These are phyloP conservation scores for Coemansia sp. DNA, from an alignment of 192 early-diverging fungal genomes.

Conservation along the genomic window DNA sequence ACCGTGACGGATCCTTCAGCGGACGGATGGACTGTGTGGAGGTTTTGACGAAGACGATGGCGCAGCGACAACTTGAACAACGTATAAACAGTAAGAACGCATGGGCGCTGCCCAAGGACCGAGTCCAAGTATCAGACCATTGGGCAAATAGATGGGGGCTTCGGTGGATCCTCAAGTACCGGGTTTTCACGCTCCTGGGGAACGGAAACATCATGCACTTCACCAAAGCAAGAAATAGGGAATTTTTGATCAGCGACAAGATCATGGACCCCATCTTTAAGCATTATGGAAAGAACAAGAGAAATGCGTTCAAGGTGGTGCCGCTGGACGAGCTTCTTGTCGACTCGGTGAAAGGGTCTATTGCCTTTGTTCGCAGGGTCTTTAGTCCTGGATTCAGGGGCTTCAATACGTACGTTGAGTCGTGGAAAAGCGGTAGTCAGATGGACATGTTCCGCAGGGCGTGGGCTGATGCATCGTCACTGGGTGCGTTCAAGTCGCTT, in stretches of 20 bases:
- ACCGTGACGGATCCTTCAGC: background rate
- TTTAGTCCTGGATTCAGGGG: conserved; percentile 11
- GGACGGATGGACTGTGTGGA: conserved; percentile 20
- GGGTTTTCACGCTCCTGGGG: conserved; percentile 13
- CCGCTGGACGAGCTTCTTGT: conserved; percentile 18
- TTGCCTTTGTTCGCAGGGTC: conserved; percentile 1
- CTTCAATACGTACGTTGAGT: conserved; percentile 17
- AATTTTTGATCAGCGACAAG: background rate
- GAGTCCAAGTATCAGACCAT: background rate
- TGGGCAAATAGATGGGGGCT: conserved; percentile 27
- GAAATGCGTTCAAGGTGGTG: conserved; percentile 1
- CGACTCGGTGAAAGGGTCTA: background rate
- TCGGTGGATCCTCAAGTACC: conserved; percentile 17
- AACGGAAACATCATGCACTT: conserved; percentile 5
- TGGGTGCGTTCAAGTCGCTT: conserved; percentile 10
- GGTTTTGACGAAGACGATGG: background rate
- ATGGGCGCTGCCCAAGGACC: background rate
- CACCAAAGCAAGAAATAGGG: background rate
- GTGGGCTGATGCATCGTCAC: conserved; percentile 8
- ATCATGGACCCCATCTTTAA: background rate
- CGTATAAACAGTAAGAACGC: background rate
- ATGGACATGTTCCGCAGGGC: conserved; percentile 8
- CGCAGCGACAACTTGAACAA: background rate
- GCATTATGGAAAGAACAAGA: background rate
- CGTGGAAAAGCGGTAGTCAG: conserved; percentile 27